Evolutionary conservation across 805 yeast genomes (phyloP).

Genomic region (Aciculoconidium aculeatum): DNA sequence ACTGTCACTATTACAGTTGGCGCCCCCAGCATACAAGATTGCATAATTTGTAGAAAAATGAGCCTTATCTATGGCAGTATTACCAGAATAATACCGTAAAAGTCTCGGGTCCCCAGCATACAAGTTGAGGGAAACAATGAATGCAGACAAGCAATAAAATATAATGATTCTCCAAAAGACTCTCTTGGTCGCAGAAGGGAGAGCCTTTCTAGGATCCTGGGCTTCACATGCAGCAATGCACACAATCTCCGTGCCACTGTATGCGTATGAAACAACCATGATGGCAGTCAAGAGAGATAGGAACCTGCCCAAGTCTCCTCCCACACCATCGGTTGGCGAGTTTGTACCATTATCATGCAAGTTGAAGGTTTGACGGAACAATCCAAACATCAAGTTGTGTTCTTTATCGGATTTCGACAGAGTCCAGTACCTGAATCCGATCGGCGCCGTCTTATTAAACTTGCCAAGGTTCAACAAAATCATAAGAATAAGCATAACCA

Average conservation of each 20-base stretch:
- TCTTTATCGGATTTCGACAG: constrained; percentile 42
- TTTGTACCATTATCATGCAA: constrained; percentile 51
- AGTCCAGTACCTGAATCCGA: constrained; percentile 75
- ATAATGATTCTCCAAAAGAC: constrained; percentile 67
- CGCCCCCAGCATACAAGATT: constrained; percentile 30
- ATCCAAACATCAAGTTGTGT: constrained; percentile 52
- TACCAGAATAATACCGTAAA: constrained; percentile 45
- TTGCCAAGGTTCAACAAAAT: constrained; percentile 60
- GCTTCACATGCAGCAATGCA: constrained; percentile 84
- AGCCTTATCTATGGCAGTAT: constrained; percentile 20
- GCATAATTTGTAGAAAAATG: constrained; percentile 23
- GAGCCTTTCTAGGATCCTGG: constrained; percentile 68
- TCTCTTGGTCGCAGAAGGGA: constrained; percentile 71
- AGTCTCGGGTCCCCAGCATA: constrained; percentile 76
- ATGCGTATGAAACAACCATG: constrained; percentile 65
- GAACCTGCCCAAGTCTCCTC: constrained; percentile 56
- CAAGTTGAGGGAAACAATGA: constrained; percentile 64
- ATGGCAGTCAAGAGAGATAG: constrained; percentile 57
- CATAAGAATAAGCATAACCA: constrained; percentile 56
- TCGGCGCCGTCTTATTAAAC: constrained; percentile 25
- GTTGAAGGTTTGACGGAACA: constrained; percentile 70
- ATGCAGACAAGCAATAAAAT: constrained; percentile 60
- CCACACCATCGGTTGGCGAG: constrained; percentile 50
- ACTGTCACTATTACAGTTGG: constrained; percentile 21
- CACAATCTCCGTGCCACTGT: constrained; percentile 78